Percentiles rank a stretch among this genome's conserved stretches.
phyloP scores from a whole-genome alignment of 495 filamentous ascomycete species.

The Schizothecium vesticola region DNA sequence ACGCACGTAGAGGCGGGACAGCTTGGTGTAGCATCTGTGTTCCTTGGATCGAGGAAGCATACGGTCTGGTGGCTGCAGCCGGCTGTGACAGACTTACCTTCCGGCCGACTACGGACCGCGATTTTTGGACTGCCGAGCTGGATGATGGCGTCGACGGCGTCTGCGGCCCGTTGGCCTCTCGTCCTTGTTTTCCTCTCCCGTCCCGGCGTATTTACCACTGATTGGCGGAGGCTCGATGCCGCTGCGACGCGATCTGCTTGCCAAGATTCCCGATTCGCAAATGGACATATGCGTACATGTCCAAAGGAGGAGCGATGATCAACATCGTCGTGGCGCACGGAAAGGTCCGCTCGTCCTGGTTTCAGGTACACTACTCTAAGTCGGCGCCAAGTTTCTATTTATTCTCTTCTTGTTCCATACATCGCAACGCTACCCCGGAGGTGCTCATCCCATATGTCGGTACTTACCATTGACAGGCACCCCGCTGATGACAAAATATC shows the following conservation, averaged over 20 bases:
- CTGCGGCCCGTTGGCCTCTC: neutral
- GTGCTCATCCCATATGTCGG: neutral
- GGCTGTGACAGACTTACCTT: neutral
- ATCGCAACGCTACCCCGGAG: neutral
- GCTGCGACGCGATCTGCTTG: too few relatives aligned
- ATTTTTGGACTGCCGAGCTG: neutral
- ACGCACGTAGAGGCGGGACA: neutral
- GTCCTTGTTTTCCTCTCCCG: neutral
- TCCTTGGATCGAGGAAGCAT: neutral
- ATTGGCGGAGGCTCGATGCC: neutral
- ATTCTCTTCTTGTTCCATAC: neutral
- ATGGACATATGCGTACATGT: too few relatives aligned
- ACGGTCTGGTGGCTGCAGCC: neutral
- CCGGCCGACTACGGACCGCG: slow-evolving; percentile 1
- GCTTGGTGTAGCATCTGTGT: neutral
- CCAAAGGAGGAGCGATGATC: neutral
- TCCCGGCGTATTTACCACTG: neutral
- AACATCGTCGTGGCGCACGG: neutral
- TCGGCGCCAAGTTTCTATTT: too few relatives aligned
- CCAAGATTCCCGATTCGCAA: too few relatives aligned
- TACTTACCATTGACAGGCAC: neutral
- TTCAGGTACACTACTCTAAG: too few relatives aligned
- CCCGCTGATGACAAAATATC: neutral
- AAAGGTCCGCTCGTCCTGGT: neutral
- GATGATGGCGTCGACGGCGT: slow-evolving; percentile 3